Base-by-base conservation (phyloP, 2,329 filamentous ascomycete species). In the Fusarium transvaalense region DNA sequence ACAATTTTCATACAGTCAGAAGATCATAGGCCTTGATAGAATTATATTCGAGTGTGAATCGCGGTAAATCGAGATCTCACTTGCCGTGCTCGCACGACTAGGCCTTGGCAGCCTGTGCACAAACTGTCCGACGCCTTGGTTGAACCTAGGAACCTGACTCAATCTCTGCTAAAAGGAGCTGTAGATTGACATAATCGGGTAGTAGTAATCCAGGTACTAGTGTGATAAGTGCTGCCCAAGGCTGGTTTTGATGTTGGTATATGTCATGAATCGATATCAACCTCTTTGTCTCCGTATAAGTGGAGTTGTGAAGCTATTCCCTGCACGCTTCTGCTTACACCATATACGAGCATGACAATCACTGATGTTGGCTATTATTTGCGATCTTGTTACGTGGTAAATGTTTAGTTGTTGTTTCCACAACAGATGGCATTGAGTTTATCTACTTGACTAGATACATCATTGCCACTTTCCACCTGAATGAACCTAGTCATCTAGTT, bases 21-120 rank as follows among this genome's bases (percentile, higher is more conserved):
- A 32, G 6, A 56, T 31, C 15, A 17, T 39, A 15, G 38, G 47
- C 45, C 29, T 55, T 34, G 57, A 43, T 56, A 46, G 37, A 57
- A 70, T 41, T 23, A 13, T 42, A 19, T 35, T 19, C 21, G 17
- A 29, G 10, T 34, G 21, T 15, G 4, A 46, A 12, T 38, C 29
- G 8, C n/a, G 4, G 7, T 13, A 45, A 35, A 70, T 69, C 62
- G 66, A 67, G 55, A 69, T 64, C 47, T 38, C 15, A 52, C 12
- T 19, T 41, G 15, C 58, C 10, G 12, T 37, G 14, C 39, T 47
- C 43, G 27, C 38, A 45, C 62, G n/a, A 45, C 29, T 29, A 32
- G 27, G 37, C 21, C 54, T 65, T 56, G 60, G 59, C 37, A 23
- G 38, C 41, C n/a, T 48, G 41, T 59, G 45, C 56, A 38, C 29